Evolutionary conservation across 176 grass and related monocot species (phyloP).

Genomic region (Eremochloa ophiuroides): DNA sequence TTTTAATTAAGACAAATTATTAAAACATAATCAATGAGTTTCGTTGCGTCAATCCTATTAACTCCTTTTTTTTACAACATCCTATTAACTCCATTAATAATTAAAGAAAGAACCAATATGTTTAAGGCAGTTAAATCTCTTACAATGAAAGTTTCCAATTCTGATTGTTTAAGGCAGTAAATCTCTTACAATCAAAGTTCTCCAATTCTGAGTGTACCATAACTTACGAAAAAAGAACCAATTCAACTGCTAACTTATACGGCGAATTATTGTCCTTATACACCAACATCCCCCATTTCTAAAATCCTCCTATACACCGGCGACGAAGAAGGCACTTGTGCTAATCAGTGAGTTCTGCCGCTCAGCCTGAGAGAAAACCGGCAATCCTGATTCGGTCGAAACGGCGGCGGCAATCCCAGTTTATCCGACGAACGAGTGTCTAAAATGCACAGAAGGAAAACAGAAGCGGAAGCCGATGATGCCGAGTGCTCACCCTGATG

Average conservation of each 20-base stretch:
- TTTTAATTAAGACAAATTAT: neutral
- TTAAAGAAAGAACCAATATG: neutral
- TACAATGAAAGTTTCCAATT: neutral
- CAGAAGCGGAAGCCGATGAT: neutral
- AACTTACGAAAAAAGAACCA: neutral
- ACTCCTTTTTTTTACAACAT: no score
- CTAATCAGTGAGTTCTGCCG: neutral
- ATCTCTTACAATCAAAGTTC: neutral
- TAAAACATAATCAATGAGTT: neutral
- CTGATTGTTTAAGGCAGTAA: neutral
- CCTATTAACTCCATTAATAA: neutral
- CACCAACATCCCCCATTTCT: neutral
- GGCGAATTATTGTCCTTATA: neutral
- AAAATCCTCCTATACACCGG: neutral
- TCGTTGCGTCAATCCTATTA: neutral
- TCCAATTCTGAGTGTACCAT: neutral
- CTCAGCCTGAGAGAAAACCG: neutral
- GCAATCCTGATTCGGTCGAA: neutral
- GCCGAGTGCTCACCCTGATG: slow-evolving; percentile 49
- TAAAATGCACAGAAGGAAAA: neutral
- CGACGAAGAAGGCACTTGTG: neutral
- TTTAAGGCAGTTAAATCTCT: slow-evolving; percentile 12
- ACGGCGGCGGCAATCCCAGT: neutral
- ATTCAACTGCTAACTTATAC: neutral
- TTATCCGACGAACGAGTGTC: neutral